These are phyloP conservation scores for Tolypocladium paradoxum DNA, from an alignment of 2,329 filamentous ascomycete species.

Conservation along the genomic window DNA sequence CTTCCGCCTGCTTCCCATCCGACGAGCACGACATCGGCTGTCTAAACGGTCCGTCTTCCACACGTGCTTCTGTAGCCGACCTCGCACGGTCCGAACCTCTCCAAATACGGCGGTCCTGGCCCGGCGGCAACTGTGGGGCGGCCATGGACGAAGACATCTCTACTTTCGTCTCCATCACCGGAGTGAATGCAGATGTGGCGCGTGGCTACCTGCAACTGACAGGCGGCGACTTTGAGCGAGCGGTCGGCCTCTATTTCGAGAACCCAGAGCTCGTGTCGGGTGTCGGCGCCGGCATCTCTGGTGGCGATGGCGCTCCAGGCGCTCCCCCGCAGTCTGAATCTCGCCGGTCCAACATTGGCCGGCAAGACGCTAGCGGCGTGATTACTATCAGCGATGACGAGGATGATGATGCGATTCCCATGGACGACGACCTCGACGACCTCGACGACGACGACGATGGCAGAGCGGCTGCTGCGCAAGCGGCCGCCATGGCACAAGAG, in stretches of 20 bases:
- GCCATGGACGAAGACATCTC: slow-evolving; percentile 63
- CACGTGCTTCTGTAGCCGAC: neutral
- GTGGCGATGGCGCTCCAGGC: slow-evolving; percentile 5
- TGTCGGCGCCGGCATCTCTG: slow-evolving; percentile 20
- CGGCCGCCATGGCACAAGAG: slow-evolving; percentile 41
- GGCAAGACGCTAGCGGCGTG: slow-evolving; percentile 25
- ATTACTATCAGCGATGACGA: slow-evolving; percentile 73
- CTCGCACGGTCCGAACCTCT: neutral
- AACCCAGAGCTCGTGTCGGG: slow-evolving; percentile 58
- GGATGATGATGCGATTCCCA: slow-evolving; percentile 32
- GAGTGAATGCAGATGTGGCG: slow-evolving; percentile 61
- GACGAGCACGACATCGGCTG: neutral
- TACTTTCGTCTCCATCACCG: slow-evolving; percentile 75
- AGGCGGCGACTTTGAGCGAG: slow-evolving; percentile 74
- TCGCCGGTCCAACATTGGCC: slow-evolving; percentile 13
- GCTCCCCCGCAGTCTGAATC: slow-evolving; percentile 19
- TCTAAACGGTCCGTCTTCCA: neutral
- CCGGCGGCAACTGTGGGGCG: neutral
- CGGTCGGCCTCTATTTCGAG: slow-evolving; percentile 83
- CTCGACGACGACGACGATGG: slow-evolving; percentile 26
- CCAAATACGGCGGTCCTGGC: neutral
- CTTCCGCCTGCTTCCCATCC: neutral
- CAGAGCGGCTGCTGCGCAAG: slow-evolving; percentile 28
- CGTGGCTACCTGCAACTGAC: slow-evolving; percentile 75
- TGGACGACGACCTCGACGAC: slow-evolving; percentile 11